These are phyloP conservation scores for Sugiyamaella pinicola DNA, from an alignment of 1,139 yeast genomes.

Conservation along the genomic window DNA sequence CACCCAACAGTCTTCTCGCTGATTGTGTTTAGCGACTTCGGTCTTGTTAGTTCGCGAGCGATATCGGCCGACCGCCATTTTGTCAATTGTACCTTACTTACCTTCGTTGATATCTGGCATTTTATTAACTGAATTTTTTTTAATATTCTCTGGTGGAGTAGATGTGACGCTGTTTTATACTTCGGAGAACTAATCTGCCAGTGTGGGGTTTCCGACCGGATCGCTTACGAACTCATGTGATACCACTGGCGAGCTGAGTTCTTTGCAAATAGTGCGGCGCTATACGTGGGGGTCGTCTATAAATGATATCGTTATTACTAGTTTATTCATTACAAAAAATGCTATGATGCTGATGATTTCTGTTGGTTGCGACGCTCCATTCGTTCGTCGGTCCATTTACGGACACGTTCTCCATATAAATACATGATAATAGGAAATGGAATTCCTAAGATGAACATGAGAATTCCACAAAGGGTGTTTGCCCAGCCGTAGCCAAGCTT, in stretches of 20 bases:
- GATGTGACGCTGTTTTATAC: background rate
- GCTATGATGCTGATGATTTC: background rate
- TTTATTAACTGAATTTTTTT: too few relatives aligned
- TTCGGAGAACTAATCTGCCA: background rate
- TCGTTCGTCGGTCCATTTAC: slow-evolving; percentile 60
- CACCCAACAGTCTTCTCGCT: slow-evolving; percentile 77
- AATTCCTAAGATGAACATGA: slow-evolving; percentile 58
- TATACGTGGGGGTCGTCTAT: background rate
- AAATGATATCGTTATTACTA: too few relatives aligned
- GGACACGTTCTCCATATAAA: slow-evolving; percentile 56
- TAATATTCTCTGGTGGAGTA: background rate
- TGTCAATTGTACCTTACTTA: slow-evolving; percentile 5
- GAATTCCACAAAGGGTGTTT: slow-evolving; percentile 59
- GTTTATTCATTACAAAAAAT: background rate
- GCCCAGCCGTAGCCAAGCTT: slow-evolving; percentile 65
- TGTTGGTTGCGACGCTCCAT: slow-evolving; percentile 22
- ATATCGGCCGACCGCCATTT: background rate
- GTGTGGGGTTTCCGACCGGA: background rate
- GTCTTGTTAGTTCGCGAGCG: background rate
- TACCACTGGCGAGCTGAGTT: background rate
- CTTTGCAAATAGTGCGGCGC: background rate
- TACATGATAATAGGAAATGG: slow-evolving; percentile 65
- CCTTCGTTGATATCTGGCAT: slow-evolving; percentile 19
- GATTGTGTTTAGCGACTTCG: slow-evolving; percentile 61
- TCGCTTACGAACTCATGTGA: background rate